Evolutionary conservation across 2,329 filamentous ascomycete species (phyloP), one percentile per base, ranked within the genome.

Genomic region (Sporothrix schenckii): DNA sequence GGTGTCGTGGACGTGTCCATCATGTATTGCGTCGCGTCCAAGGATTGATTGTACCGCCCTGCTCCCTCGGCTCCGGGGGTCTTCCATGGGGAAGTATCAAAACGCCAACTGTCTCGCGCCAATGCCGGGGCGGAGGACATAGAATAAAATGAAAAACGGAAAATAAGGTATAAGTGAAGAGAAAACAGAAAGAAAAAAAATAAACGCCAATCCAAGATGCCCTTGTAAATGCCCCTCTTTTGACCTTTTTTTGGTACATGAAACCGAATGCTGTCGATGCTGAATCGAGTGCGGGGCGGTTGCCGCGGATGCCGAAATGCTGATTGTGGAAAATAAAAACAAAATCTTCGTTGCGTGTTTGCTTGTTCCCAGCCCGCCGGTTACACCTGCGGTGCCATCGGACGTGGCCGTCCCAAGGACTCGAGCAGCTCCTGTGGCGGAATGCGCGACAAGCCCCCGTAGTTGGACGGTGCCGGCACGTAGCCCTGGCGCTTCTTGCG

Each of bases 401-500:
- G 77, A 71, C 82, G 80, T 44, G 81, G 81, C 72, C 83, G 83
- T 58, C 82, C 81, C 19, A 89, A 77, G 21, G 83, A 85, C 75
- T 87, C 83, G 9, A 89, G 80, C 50, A 89, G 82, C 77, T 90
- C 86, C 67, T 85, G 83, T 3, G 88, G 88, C 14, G 88, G 88
- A 72, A 90, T 84, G 72, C 87, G 81, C 74, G 84, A 82, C 73
- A 89, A 84, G 53, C 86, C 83, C 76, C 89, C 88, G 73, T 85
- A 87, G 83, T 87, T 87, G 49, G 83, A 87, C 4, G 90, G 89
- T 49, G 92, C 92, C n/a, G 90, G 92, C 16, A 89, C 83, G 68
- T 96, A 96, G 66, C 93, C 92, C 78, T 94, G 91, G 65, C 88
- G 87, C 82, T 87, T 90, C 81, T 93, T 91, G 75, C 92, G 88